Evolutionary conservation across 139 green algal genomes (phyloP).

Genomic region (Chlorella sp.): DNA sequence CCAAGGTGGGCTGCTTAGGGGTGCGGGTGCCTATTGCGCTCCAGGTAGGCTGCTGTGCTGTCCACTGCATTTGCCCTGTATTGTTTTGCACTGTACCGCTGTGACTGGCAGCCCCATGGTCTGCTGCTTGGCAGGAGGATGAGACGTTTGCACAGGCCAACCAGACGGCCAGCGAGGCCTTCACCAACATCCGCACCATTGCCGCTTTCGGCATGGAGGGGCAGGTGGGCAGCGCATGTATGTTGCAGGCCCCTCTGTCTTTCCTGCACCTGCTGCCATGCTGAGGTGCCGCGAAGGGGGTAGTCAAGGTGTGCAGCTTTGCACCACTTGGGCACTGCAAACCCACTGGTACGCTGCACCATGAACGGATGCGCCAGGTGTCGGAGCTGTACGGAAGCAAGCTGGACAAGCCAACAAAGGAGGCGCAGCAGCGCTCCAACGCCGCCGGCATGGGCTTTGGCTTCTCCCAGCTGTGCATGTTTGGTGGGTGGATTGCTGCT

Average conservation of each 20-base stretch:
- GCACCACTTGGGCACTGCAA: too few relatives aligned
- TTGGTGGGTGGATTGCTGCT: slow-evolving; percentile 26
- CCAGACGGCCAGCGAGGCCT: slow-evolving; percentile 75
- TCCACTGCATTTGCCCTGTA: too few relatives aligned
- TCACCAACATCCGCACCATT: slow-evolving; percentile 74
- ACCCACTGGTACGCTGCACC: too few relatives aligned
- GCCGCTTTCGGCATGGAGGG: slow-evolving; percentile 79
- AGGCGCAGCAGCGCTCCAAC: slow-evolving; percentile 31
- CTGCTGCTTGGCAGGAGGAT: slow-evolving; percentile 33
- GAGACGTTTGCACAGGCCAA: slow-evolving; percentile 78
- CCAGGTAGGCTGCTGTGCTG: too few relatives aligned
- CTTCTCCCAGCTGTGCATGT: slow-evolving; percentile 67
- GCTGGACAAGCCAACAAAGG: slow-evolving; percentile 49
- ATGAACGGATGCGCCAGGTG: too few relatives aligned
- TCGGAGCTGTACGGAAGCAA: slow-evolving; percentile 38
- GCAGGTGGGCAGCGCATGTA: slow-evolving; percentile 42
- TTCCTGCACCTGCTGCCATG: too few relatives aligned
- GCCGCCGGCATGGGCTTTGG: slow-evolving; percentile 53
- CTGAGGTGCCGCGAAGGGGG: too few relatives aligned
- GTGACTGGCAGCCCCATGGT: too few relatives aligned
- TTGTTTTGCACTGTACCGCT: too few relatives aligned
- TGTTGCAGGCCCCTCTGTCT: too few relatives aligned
- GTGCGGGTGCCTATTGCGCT: too few relatives aligned
- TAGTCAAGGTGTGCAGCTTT: too few relatives aligned
- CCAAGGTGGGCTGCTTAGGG: background rate